Evolutionary conservation across 495 filamentous ascomycete species (phyloP), one percentile per base, ranked within the genome.

Genomic region (Hypoxylon crocopeplum): DNA sequence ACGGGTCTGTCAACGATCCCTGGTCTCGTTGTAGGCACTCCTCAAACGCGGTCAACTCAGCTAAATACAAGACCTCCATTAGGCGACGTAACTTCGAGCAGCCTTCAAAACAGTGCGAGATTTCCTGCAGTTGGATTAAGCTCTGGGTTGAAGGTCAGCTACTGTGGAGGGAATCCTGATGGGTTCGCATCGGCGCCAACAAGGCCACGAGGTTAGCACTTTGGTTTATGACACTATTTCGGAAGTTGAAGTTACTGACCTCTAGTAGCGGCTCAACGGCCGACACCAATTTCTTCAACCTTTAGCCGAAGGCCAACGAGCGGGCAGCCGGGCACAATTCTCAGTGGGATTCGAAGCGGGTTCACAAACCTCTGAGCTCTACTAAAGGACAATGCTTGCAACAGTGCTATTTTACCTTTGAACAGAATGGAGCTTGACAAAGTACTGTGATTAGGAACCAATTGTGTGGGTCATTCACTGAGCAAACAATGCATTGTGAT

Each of bases 1-100:
- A 61, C 62, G 8, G 62, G 68, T 29, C 39, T 71, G 33, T 67
- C 68, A 11, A 60, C 48, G 2, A 60, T 71, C 45, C 68, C 68
- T 12, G 68, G 68, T 21, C 56, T 69, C 5, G 68, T 71, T 13
- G 37, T 36, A 8, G 68, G 68, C 5, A 67, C 62, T 13, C 59
- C 62, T 29, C 60, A 46, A 39, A 40, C 54, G 13, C 61, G 61
- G 12, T 54, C 47, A 7, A 29, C 13, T 3, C 45, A 50, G 5
- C 39, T 60, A 15, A 54, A 54, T 34, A 24, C 34, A n/a, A 57
- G 57, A 30, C 2, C 47, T 3, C 30, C 54, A 4, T 41, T 57
- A 1, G 42, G 33, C 8, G 37, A 48, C 4, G 33, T 46, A 0
- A 3, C 48, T 8, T 56, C 65, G 24, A 66, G 44, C 12, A 47